Percentiles rank a stretch among this genome's conserved stretches.
Evolutionary conservation across 106 monocot genomes (phyloP).

Genomic region (Alisma plantagoaquatica): DNA sequence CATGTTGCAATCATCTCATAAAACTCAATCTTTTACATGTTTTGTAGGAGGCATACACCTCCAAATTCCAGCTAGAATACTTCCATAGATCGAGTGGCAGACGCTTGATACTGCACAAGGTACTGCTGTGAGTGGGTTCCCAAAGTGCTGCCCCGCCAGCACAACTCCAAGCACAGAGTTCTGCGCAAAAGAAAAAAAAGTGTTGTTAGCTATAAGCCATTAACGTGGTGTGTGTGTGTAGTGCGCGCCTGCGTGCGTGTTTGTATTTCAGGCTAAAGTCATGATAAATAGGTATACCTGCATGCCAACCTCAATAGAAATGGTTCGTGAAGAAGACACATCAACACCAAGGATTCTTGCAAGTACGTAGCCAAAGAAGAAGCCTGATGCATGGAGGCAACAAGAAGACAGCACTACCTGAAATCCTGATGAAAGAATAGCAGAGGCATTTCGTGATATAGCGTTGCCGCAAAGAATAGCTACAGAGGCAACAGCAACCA

Average conservation of each 20-base stretch:
- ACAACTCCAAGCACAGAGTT: constrained; percentile 82
- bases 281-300: too few species aligned
- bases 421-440: constrained; percentile 65
- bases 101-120: constrained; percentile 87
- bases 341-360: constrained; percentile 54
- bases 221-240: not conserved
- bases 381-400: constrained; percentile 57
- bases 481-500: constrained; percentile 71
- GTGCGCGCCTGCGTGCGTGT: not conserved
- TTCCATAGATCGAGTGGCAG: constrained; percentile 73
- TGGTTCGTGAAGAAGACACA: constrained; percentile 59
- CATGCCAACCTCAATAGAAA: constrained; percentile 95
- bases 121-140: constrained; percentile 77
- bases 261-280: too few species aligned
- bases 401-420: constrained; percentile 53
- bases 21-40: not conserved
- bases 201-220: not conserved
- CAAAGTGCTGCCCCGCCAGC: constrained; percentile 70
- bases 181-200: constrained; percentile 12
- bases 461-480: constrained; percentile 83
- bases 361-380: constrained; percentile 63
- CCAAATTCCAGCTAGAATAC: constrained; percentile 81
- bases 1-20: too few species aligned
- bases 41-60: not conserved
- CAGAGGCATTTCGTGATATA: constrained; percentile 75